These are phyloP conservation scores for Euphorbia tirucalli DNA, from an alignment of 345 rosid genomes.

Conservation along the genomic window DNA sequence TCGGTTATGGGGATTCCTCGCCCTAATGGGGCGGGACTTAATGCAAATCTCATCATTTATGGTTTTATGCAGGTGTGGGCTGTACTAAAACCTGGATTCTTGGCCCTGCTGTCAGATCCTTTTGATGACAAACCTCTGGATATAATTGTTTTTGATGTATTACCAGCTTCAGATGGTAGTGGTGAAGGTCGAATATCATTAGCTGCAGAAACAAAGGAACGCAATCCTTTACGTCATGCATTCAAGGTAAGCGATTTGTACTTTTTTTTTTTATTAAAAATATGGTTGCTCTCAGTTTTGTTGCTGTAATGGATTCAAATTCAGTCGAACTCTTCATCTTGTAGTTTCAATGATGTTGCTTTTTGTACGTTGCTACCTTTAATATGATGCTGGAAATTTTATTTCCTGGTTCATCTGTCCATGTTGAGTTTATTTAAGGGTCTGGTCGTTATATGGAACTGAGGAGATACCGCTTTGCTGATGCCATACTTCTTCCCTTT, in stretches of 20 bases:
- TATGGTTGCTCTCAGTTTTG: not conserved
- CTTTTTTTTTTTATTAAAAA: not conserved
- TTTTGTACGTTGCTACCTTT: not conserved
- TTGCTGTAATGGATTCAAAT: not conserved
- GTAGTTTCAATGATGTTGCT: conserved; percentile 1
- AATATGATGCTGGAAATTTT: conserved; percentile 2
- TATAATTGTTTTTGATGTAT: conserved; percentile 87
- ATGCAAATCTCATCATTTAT: no score
- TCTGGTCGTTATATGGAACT: not conserved
- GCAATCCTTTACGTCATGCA: conserved; percentile 89
- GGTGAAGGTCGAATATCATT: conserved; percentile 72
- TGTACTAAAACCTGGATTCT: conserved; percentile 93
- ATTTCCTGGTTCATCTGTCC: not conserved
- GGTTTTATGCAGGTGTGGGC: conserved; percentile 77
- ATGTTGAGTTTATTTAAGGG: conserved; percentile 15
- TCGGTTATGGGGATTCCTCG: no score
- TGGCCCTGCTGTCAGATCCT: conserved; percentile 88
- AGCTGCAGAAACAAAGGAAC: conserved; percentile 86
- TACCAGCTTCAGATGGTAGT: conserved; percentile 84
- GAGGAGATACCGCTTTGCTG: not conserved
- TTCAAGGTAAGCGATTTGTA: conserved; percentile 56
- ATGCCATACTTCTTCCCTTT: not conserved
- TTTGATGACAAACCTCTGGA: conserved; percentile 79
- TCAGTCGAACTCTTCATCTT: not conserved
- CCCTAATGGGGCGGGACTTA: no score